Evolutionary conservation across 1,139 yeast genomes (phyloP), one percentile per base, ranked within the genome.

Genomic region (Taphrina communis): DNA sequence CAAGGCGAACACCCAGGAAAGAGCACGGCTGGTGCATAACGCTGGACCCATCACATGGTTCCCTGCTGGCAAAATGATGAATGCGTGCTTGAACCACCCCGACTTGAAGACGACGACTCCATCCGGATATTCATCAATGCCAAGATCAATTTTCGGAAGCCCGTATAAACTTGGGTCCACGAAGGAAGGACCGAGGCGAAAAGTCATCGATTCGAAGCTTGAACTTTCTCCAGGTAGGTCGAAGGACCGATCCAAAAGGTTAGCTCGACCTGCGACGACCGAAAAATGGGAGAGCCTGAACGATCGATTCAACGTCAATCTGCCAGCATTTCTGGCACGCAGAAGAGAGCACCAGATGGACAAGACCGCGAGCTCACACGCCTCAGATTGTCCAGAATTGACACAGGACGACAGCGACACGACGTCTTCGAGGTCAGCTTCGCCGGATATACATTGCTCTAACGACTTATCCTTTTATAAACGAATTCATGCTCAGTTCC

Each of bases 371-470:
- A 50, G 53, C n/a, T 25, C 36, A 17, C 9, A 21, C n/a, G 35
- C 2, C 53, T 21, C 53, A n/a, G 53, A 50, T 21, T 50, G 53
- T 50, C 53, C 53, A n/a, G 53, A 50, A 7, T 50, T 50, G 53
- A 21, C 53, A 17, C 53, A 31, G 12, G 53, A 50, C 53, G 53
- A 50, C n/a, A 25, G n/a, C 21, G 53, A 50, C 9, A 21, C 53
- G 19, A 50, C n/a, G 36, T 50, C 53, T 8, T 7, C 36, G 3
- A 50, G 53, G 21, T 50, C 53, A 11, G 21, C 21, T 35, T 19
- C 53, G 12, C 53, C 53, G n/a, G 53, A 50, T 8, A 0, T 50
- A 11, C 36, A 12, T 14, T 12, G n/a, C 48, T n/a, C 48, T n/a
- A 44, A 4, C 31, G 31, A 25, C 31, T 25, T 4, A 25, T 25